Evolutionary conservation across 176 grass and related monocot genomes (phyloP).

Genomic region (Phoenix dactylifera): DNA sequence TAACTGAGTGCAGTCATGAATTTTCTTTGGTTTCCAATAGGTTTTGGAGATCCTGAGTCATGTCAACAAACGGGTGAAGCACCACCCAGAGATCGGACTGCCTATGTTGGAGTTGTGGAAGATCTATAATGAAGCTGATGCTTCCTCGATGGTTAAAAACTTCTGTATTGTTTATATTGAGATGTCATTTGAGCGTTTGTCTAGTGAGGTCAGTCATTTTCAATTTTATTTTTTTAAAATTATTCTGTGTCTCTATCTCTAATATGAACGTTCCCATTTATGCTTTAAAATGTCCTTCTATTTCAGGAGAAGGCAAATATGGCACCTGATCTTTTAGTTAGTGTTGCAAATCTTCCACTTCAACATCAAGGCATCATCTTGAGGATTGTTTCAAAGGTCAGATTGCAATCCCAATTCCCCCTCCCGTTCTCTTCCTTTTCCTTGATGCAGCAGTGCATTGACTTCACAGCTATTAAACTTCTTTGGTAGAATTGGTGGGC

Average conservation of each 20-base stretch:
- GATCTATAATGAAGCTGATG: constrained; percentile 58
- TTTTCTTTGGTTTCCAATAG: constrained; percentile 21
- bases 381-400: constrained; percentile 77
- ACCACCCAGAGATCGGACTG: constrained; percentile 52
- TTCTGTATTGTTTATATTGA: constrained; percentile 86
- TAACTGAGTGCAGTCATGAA: no score
- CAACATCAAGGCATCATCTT: constrained; percentile 88
- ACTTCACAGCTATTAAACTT: no score
- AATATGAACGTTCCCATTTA: no score
- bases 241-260: no score
- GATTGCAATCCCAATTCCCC: background rate
- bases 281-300: background rate
- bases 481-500: no score
- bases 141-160: constrained; percentile 54
- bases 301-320: constrained; percentile 62
- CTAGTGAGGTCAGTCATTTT: constrained; percentile 33
- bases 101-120: constrained; percentile 86
- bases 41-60: constrained; percentile 92
- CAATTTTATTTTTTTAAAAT: background rate
- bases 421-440: no score
- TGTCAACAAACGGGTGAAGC: constrained; percentile 90
- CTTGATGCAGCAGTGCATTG: no score
- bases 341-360: constrained; percentile 54
- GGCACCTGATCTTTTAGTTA: constrained; percentile 70
- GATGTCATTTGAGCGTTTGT: constrained; percentile 86